These are phyloP conservation scores for Phylloboletellus chloephorus DNA, from an alignment of 1,284 basidiomycete genomes.

Conservation along the genomic window DNA sequence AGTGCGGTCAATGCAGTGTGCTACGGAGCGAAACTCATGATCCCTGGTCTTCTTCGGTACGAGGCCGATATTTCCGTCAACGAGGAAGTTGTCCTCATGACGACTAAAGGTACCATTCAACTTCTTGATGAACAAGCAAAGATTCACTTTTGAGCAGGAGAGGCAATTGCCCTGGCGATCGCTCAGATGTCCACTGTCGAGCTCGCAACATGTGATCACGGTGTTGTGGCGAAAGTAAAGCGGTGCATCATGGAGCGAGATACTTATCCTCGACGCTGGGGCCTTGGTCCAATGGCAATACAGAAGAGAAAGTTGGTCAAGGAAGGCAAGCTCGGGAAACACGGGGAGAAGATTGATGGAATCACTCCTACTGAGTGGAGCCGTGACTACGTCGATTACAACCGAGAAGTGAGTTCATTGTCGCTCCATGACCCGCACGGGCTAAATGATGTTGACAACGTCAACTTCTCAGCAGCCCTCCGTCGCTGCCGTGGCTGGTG, in stretches of 20 bases:
- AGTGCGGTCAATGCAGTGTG: constrained; percentile 99
- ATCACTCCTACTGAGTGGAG: constrained; percentile 91
- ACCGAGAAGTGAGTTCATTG: constrained; percentile 43
- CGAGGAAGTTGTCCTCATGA: constrained; percentile 99
- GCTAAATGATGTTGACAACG: constrained; percentile 6
- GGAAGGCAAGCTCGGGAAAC: constrained; percentile 94
- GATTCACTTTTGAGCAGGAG: constrained; percentile 46
- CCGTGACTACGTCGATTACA: constrained; percentile 91
- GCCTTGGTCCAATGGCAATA: constrained; percentile 91
- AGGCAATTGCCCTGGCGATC: constrained; percentile 95
- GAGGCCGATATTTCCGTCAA: constrained; percentile 93
- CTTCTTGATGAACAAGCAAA: neutral
- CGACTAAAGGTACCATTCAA: constrained; percentile 76
- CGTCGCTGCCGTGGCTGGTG: constrained; percentile 24
- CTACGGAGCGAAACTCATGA: constrained; percentile 99
- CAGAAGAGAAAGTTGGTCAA: constrained; percentile 99
- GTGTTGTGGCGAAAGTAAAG: constrained; percentile 99
- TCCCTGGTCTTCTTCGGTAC: constrained; percentile 96
- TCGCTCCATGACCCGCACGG: constrained; percentile 13
- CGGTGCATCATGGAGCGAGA: constrained; percentile 99
- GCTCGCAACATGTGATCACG: constrained; percentile 96
- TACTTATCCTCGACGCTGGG: constrained; percentile 97
- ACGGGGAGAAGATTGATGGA: constrained; percentile 89
- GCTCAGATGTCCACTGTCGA: constrained; percentile 99
- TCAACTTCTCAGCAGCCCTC: constrained; percentile 37